Evolutionary conservation across 371 early-diverging fungal species (phyloP), one percentile per base, ranked within the genome.

Genomic region (Lichtheimia ornata): DNA sequence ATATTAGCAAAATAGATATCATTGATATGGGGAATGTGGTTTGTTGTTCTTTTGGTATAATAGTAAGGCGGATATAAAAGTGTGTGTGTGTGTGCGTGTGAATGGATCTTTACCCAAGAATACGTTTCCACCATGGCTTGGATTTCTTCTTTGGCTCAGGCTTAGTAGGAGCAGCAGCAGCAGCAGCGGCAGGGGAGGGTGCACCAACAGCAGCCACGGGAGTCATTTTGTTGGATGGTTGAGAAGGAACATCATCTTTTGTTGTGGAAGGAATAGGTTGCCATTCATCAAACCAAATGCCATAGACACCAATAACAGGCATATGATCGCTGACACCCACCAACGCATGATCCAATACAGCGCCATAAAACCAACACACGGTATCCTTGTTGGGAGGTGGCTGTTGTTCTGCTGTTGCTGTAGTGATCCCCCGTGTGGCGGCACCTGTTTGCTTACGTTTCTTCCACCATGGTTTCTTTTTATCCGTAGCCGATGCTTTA

Each of bases 291-390:
- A 85, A 84, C 15, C 67, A 72, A 2, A 84, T 74, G 0, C 81
- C 82, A 73, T 79, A 85, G 5, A 81, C 75, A 11, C 80, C 87
- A 17, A 84, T 75, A 18, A 87, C 86, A 20, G 87, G 87, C 53
- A 77, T 71, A 69, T 87, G 87, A 49, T 87, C 87, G 50, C 74
- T 74, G 13, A 69, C 67, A 52, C 76, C 76, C 22, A 64, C 56
- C 3, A 76, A 42, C 5, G 63, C 53, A 13, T 70, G 63, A 43
- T 77, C 70, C 41, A 77, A 44, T 2, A 77, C 65, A 17, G 77
- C 71, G 35, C 67, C 67, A 54, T 77, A 77, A n/a, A 63, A 56
- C 60, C 65, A 77, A 35, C 77, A 77, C 11, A 67, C 41, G 3
- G 74, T 70, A 11, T 52, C 61, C 22, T 54, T 55, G 44, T 59